Evolutionary conservation across 2,329 filamentous ascomycete genomes (phyloP).

Genomic region (Diaporthe humulicola): DNA sequence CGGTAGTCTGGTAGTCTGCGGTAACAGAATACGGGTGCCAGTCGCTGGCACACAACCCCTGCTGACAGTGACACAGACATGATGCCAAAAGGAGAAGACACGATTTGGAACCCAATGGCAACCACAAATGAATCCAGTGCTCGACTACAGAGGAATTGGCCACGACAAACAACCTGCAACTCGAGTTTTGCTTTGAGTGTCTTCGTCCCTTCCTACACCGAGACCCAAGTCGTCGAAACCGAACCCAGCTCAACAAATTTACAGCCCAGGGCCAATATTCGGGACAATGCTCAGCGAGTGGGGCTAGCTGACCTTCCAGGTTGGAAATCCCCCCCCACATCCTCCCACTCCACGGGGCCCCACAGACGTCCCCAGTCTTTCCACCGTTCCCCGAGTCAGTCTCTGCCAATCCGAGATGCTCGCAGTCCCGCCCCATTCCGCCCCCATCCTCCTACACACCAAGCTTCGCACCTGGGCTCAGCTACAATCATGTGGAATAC

Average conservation of each 20-base stretch:
- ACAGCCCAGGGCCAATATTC: not conserved
- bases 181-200: too few relatives aligned
- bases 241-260: conserved; percentile 1
- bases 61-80: not conserved
- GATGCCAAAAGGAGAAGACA: not conserved
- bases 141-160: too few relatives aligned
- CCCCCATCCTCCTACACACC: not conserved
- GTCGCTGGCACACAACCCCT: not conserved
- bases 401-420: conserved; percentile 3
- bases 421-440: not conserved
- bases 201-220: conserved; percentile 4
- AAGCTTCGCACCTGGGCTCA: not conserved
- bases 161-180: too few relatives aligned
- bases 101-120: not conserved
- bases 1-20: not conserved
- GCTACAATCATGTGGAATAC: not conserved
- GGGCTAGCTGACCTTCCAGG: not conserved
- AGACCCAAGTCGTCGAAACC: not conserved
- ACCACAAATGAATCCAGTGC: too few relatives aligned
- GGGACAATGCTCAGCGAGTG: conserved; percentile 29
- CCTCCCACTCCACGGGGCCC: conserved; percentile 19
- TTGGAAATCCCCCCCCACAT: not conserved
- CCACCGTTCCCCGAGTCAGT: conserved; percentile 18
- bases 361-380: not conserved
- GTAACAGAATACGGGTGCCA: not conserved